phyloP scores from a whole-genome alignment of 495 filamentous ascomycete genomes.

The Penicillium soppii region DNA sequence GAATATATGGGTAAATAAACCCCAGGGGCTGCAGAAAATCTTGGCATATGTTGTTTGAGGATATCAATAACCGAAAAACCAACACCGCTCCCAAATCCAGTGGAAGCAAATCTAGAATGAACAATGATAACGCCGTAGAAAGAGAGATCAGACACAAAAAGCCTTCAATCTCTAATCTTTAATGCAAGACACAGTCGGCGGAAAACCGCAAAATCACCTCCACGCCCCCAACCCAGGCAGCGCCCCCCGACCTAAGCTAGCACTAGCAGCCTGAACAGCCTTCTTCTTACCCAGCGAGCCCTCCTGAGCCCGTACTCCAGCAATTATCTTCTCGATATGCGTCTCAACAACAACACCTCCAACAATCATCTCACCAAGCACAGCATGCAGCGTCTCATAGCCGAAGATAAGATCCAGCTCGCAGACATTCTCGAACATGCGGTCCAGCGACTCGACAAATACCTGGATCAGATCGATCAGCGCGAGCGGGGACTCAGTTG shows the following conservation, averaged over 20 bases:
- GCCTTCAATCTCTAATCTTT: neutral
- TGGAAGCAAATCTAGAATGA: slow-evolving; percentile 1
- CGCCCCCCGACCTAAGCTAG: slow-evolving; percentile 37
- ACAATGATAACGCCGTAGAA: slow-evolving; percentile 2
- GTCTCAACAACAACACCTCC: slow-evolving; percentile 97
- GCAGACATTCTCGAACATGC: slow-evolving; percentile 96
- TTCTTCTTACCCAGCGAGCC: slow-evolving; percentile 73
- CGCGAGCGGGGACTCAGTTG: slow-evolving; percentile 92
- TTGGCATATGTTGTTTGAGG: neutral
- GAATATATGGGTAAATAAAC: too few relatives aligned
- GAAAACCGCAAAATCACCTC: slow-evolving; percentile 24
- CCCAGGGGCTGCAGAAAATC: too few relatives aligned
- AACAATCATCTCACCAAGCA: slow-evolving; percentile 90
- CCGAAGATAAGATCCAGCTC: slow-evolving; percentile 98
- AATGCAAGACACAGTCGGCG: neutral
- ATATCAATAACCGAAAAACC: neutral
- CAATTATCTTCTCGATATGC: slow-evolving; percentile 79
- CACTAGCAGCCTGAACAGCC: slow-evolving; percentile 45
- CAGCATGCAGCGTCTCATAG: slow-evolving; percentile 93
- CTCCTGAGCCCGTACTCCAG: slow-evolving; percentile 78
- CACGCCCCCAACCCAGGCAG: slow-evolving; percentile 43
- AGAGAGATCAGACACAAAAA: neutral
- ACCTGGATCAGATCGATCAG: slow-evolving; percentile 97
- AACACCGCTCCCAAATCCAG: neutral
- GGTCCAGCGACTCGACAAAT: slow-evolving; percentile 92